phyloP scores from a whole-genome alignment of 306 rosid genomes.

The Begonia peltatifolia region DNA sequence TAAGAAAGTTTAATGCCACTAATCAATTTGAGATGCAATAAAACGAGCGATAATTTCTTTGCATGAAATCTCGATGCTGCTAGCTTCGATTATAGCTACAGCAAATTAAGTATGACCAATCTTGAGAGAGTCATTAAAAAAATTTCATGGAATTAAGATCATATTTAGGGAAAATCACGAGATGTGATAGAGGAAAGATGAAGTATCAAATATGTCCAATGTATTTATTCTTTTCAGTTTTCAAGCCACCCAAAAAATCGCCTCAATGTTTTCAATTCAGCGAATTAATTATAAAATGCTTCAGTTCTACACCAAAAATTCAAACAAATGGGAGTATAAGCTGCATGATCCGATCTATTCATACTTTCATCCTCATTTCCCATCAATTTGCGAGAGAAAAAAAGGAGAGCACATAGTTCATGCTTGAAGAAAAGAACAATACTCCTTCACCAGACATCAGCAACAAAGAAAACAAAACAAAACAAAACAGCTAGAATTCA shows the following conservation, averaged over 20 bases:
- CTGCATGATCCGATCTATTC: neutral
- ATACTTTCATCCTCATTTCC: neutral
- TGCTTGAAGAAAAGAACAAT: neutral
- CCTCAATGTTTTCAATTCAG: neutral
- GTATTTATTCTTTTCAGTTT: too few species aligned
- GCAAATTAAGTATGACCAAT: too few species aligned
- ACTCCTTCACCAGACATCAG: neutral
- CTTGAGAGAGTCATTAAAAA: too few species aligned
- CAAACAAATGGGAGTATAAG: neutral
- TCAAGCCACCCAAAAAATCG: neutral
- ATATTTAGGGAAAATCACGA: too few species aligned
- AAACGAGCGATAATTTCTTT: too few species aligned
- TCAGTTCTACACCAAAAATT: neutral
- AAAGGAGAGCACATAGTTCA: neutral
- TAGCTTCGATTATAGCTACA: too few species aligned
- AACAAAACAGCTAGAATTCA: neutral
- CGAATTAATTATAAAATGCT: neutral
- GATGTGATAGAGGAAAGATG: too few species aligned
- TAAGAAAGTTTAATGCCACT: neutral
- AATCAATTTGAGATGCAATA: too few species aligned
- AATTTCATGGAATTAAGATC: too few species aligned
- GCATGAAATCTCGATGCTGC: too few species aligned
- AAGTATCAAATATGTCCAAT: too few species aligned
- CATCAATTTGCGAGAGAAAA: neutral
- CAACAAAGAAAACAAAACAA: neutral